Conservation (phyloP, 768 basidiomycete genomes). For the Mycena leptocephala region DNA sequence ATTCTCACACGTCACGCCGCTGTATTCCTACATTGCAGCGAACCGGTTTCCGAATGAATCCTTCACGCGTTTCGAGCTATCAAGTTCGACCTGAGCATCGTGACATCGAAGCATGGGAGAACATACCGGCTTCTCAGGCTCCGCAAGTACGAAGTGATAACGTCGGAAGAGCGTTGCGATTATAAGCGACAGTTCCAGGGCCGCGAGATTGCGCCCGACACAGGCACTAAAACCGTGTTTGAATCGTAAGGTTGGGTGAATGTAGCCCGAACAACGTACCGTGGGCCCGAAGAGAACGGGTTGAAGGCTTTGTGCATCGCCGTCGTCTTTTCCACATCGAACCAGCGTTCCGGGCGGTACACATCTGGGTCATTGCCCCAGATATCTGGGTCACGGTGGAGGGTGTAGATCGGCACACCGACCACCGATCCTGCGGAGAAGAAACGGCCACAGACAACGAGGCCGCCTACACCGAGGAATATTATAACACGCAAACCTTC, state of each 20-base stretch:
- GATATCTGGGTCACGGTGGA: slow-evolving; percentile 78
- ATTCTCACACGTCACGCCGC: no score
- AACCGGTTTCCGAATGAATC: no score
- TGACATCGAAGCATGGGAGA: no score
- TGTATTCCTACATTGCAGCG: no score
- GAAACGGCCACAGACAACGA: slow-evolving; percentile 69
- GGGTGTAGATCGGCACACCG: slow-evolving; percentile 87
- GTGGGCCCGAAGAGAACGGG: slow-evolving; percentile 88
- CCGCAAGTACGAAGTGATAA: slow-evolving; percentile 80
- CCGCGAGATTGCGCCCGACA: slow-evolving; percentile 88
- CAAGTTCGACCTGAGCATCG: no score
- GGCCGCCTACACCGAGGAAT: no score
- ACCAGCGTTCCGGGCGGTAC: slow-evolving; percentile 90
- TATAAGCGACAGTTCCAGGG: slow-evolving; percentile 87
- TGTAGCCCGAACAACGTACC: slow-evolving; percentile 59
- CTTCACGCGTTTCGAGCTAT: no score
- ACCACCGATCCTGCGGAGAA: slow-evolving; percentile 85
- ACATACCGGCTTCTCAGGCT: slow-evolving; percentile 58
- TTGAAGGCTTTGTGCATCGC: slow-evolving; percentile 84
- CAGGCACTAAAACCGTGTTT: no score
- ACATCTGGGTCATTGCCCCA: slow-evolving; percentile 87
- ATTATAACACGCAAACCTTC: no score
- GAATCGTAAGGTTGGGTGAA: no score
- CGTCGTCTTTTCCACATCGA: slow-evolving; percentile 74
- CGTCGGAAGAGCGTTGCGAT: slow-evolving; percentile 83